phyloP scores from a whole-genome alignment of 2,329 filamentous ascomycete genomes.

The Hypoxylon sp. region DNA sequence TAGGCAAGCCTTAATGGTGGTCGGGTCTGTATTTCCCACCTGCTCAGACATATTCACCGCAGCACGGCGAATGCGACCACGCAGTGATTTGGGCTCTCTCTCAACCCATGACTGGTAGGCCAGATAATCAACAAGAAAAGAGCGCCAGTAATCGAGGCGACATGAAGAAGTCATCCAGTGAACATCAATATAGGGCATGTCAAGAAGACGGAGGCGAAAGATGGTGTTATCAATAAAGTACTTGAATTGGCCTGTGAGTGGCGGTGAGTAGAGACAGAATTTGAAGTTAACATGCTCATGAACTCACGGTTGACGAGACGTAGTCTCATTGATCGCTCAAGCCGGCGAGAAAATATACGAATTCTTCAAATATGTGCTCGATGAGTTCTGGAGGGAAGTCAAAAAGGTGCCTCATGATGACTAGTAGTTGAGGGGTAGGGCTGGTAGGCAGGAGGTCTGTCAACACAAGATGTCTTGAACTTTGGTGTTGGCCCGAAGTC shows the following conservation, averaged over 20 bases:
- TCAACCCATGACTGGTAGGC: slow-evolving; percentile 15
- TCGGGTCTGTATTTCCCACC: background rate
- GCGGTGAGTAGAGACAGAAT: slow-evolving; percentile 1
- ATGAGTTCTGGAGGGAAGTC: slow-evolving; percentile 30
- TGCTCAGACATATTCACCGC: slow-evolving; percentile 6
- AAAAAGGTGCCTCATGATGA: slow-evolving; percentile 27
- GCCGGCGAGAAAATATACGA: slow-evolving; percentile 19
- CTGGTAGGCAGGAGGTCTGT: background rate
- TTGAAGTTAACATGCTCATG: background rate
- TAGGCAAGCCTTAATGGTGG: background rate
- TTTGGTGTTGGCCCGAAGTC: background rate
- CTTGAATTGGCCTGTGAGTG: slow-evolving; percentile 21
- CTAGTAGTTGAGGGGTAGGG: background rate
- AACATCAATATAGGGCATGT: background rate
- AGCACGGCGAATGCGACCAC: background rate
- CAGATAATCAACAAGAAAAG: slow-evolving; percentile 7
- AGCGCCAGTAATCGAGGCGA: background rate
- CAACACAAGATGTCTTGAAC: background rate
- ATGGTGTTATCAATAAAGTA: slow-evolving; percentile 22
- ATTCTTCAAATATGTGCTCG: slow-evolving; percentile 23
- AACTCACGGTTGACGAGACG: slow-evolving; percentile 33
- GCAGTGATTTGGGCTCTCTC: background rate
- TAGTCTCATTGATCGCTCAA: slow-evolving; percentile 33
- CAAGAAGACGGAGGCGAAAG: slow-evolving; percentile 20
- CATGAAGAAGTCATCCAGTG: background rate